Percentiles rank a stretch among this genome's conserved stretches.
phyloP scores from a whole-genome alignment of 306 rosid species.

The Quercus glauca region DNA sequence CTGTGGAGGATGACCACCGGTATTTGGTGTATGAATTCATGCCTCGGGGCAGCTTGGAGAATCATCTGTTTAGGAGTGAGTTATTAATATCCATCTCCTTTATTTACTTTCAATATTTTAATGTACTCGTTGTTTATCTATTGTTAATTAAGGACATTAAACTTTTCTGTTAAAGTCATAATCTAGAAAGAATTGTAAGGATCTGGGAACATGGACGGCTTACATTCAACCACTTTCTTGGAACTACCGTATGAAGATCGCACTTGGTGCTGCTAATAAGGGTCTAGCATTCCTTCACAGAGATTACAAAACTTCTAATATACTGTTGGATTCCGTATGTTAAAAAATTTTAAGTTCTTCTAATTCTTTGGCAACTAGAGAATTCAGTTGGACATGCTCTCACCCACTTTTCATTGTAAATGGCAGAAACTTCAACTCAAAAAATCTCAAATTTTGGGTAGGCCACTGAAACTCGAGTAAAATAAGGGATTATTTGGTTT shows the following conservation, averaged over 20 bases:
- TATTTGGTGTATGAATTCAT: slow-evolving; percentile 84
- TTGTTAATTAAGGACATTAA: not conserved
- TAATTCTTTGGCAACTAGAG: not conserved
- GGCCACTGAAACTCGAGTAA: slow-evolving; percentile 55
- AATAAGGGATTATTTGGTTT: too few species aligned
- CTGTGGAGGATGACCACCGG: slow-evolving; percentile 75
- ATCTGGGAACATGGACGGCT: slow-evolving; percentile 61
- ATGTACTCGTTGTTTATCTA: not conserved
- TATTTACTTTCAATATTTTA: slow-evolving; percentile 8
- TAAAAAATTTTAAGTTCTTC: slow-evolving; percentile 8
- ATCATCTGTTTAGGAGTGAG: slow-evolving; percentile 94
- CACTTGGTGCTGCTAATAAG: slow-evolving; percentile 71
- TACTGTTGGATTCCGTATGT: slow-evolving; percentile 73
- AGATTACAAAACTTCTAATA: slow-evolving; percentile 76
- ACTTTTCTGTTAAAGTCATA: slow-evolving; percentile 2
- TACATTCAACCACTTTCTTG: slow-evolving; percentile 89
- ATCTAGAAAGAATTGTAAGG: not conserved
- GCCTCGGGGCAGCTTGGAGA: slow-evolving; percentile 87
- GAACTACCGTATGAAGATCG: slow-evolving; percentile 77
- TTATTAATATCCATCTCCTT: slow-evolving; percentile 15
- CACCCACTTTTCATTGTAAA: slow-evolving; percentile 17
- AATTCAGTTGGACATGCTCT: slow-evolving; percentile 22
- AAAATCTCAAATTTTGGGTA: slow-evolving; percentile 92
- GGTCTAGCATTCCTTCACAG: slow-evolving; percentile 96
- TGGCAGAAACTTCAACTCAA: slow-evolving; percentile 58